Conservation (phyloP, 2,329 filamentous ascomycete genomes). For the Fusarium fujikuroi region DNA sequence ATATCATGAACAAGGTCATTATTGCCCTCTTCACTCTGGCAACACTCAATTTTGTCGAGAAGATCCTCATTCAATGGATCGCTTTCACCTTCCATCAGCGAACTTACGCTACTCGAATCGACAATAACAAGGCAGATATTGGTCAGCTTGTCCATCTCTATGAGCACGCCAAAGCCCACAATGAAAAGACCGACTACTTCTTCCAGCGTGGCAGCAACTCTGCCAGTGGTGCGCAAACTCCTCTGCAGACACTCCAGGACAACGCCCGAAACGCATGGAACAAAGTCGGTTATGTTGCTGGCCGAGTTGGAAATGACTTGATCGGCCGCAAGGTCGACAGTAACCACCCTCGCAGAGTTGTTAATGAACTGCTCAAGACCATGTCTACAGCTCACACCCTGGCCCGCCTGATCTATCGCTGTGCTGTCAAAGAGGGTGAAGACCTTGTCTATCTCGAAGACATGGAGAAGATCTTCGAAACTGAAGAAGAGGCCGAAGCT, state of each 20-base stretch:
- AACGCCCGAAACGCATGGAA: slow-evolving; percentile 80
- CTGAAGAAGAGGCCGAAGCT: slow-evolving; percentile 85
- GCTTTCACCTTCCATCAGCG: slow-evolving; percentile 91
- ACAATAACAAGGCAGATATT: slow-evolving; percentile 92
- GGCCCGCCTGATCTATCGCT: slow-evolving; percentile 88
- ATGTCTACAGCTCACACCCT: slow-evolving; percentile 82
- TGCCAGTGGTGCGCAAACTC: slow-evolving; percentile 75
- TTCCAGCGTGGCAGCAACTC: slow-evolving; percentile 56
- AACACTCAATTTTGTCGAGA: slow-evolving; percentile 86
- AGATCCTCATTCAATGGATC: slow-evolving; percentile 94
- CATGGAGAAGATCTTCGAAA: slow-evolving; percentile 80
- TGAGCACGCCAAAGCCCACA: slow-evolving; percentile 80
- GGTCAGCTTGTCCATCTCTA: slow-evolving; percentile 65
- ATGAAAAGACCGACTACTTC: slow-evolving; percentile 64
- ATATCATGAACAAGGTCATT: slow-evolving; percentile 84
- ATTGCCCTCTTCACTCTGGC: slow-evolving; percentile 84
- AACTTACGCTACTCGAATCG: slow-evolving; percentile 90
- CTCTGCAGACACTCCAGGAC: slow-evolving; percentile 76
- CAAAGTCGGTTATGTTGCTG: slow-evolving; percentile 86
- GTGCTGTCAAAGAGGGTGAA: slow-evolving; percentile 77
- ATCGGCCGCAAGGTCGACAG: slow-evolving; percentile 79
- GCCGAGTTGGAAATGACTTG: slow-evolving; percentile 89
- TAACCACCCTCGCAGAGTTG: slow-evolving; percentile 85
- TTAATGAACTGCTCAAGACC: slow-evolving; percentile 78
- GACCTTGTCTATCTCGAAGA: slow-evolving; percentile 84